Evolutionary conservation across 139 green algal genomes (phyloP).

Genomic region (Tetradesmus lagerheimii): DNA sequence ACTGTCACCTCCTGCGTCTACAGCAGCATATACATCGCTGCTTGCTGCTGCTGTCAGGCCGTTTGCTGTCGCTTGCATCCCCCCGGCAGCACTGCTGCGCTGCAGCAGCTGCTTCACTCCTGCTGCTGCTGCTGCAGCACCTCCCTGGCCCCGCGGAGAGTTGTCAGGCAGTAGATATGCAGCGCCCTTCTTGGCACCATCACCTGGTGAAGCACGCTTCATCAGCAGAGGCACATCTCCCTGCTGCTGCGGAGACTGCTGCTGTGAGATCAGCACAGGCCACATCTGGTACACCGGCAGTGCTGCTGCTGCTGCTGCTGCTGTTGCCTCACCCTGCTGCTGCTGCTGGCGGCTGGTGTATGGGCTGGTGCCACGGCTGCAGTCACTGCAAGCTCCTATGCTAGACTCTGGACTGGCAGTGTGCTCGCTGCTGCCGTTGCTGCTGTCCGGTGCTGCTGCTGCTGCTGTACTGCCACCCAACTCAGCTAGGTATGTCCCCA

Average conservation of each 20-base stretch:
- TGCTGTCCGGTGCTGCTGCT: not conserved
- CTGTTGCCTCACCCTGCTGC: not conserved
- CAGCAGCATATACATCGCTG: constrained; percentile 3
- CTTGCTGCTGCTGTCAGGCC: not conserved
- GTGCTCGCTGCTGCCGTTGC: not conserved
- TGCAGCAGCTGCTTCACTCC: not conserved
- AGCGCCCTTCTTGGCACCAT: not conserved
- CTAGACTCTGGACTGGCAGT: not conserved
- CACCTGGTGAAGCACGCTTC: not conserved
- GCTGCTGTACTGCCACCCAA: not conserved
- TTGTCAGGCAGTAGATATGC: not conserved
- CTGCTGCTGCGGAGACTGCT: not conserved
- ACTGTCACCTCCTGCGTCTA: not conserved
- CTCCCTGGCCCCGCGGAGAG: not conserved
- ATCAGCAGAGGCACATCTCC: not conserved
- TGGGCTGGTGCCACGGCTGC: constrained; percentile 29
- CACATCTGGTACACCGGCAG: constrained; percentile 26
- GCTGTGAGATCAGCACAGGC: constrained; percentile 3
- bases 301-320: not conserved
- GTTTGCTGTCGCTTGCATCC: not conserved
- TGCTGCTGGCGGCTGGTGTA: constrained; percentile 11
- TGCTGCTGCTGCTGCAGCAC: not conserved
- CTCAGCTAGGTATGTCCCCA: no score
- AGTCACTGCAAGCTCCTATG: not conserved
- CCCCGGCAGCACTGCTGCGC: not conserved